Base-by-base conservation (phyloP, 768 basidiomycete species). In the Leccinum disarticulatum region DNA sequence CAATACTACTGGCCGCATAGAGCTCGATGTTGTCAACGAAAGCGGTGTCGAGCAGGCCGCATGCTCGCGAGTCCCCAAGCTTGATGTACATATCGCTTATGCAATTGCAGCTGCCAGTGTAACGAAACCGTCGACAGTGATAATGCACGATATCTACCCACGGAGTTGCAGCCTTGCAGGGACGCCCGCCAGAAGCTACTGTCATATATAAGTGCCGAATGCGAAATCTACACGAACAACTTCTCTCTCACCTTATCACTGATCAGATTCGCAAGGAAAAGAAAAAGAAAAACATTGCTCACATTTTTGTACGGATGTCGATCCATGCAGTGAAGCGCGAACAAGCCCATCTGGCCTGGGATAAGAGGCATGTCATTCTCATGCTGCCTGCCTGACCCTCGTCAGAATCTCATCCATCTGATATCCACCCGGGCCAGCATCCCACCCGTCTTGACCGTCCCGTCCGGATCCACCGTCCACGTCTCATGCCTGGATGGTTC, bases 401-500 rank as follows among this genome's bases (percentile, higher is more conserved):
- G 15, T 41, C 6, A 19, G 15, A 46, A 46, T n/a, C 27, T 6
- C 15, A n/a, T 52, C 22, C 22, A 38, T 17, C 52, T 22, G 31
- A 35, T 28, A 5, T 13, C 17, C 38, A 41, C 17, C 17, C 8
- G 38, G 36, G 15, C 50, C 50, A 86, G 84, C 61, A 83, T 87
- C 46, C 75, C 77, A 14, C 85, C 85, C 0, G 77, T 77, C 17
- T 62, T 84, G 31, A 78, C 67, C 14, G 67, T 87, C 52, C 60
- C 77, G 48, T 86, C 85, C 2, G 85, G 85, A 15, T 80, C 82
- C 3, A 80, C 76, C 4, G 74, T 87, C 60, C 76, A 77, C 27
- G 84, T 86, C 64, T 82, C 84, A 65, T 87, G 85, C 61, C 76
- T 85, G n/a, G 84, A 87, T 66, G 84, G 80, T 2, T 85, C 84